Base-by-base conservation (phyloP, 2,329 filamentous ascomycete genomes). In the Sphaerulina vaccinii region DNA sequence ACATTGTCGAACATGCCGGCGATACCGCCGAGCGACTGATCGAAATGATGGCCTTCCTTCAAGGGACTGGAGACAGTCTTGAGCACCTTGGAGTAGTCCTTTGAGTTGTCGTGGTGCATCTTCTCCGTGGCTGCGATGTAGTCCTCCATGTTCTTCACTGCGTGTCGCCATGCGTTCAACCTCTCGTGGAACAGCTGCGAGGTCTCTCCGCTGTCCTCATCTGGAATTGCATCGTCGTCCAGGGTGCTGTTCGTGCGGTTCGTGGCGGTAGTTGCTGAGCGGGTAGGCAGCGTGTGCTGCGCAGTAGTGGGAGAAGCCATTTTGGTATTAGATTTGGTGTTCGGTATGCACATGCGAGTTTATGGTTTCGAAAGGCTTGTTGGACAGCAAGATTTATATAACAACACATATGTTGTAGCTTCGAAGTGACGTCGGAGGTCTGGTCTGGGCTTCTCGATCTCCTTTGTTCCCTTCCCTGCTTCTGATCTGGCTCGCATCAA, bases 131-230 rank as follows among this genome's bases (percentile, higher is more conserved):
- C 85, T 23, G 76, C 77, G 65, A 97, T 79, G 70, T 96, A 99
- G 45, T 95, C 90, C 72, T 97, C 90, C 41, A 99, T 79, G 68
- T 96, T 92, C 36, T 48, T 48, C 33, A 48, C 45, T 8, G 91
- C 89, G 70, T 97, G 92, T 71, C 96, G 97, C 90, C 90, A 99
- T 40, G 93, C 93, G 65, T 88, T 87, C 55, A 99, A 79, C 59
- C 93, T 84, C 76, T 97, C 90, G 49, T 86, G 79, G 58, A 99
- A 85, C 43, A 97, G 80, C 68, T 71, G 76, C 38, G 75, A 77
- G 35, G 71, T 69, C 66, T 77, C 74, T 57, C 71, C 74, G 49
- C 72, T 75, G 55, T 78, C 75, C 64, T 78, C 75, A 23, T 71
- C 74, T 3, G 74, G 73, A 29, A 77, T 65, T 5, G 74, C 73